Evolutionary conservation across 768 basidiomycete species (phyloP).

Genomic region (Lentinula raphanica): DNA sequence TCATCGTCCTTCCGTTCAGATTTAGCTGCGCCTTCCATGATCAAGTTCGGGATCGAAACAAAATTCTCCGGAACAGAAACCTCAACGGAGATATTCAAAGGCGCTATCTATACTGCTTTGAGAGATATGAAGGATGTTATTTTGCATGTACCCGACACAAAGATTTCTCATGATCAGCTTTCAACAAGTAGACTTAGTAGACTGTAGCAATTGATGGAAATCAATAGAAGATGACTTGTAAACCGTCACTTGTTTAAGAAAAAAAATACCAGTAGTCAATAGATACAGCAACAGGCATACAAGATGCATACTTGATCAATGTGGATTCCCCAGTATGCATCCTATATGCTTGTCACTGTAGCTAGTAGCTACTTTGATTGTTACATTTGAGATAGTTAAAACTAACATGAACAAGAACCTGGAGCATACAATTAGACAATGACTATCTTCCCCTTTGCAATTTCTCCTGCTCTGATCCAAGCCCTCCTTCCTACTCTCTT

Average conservation of each 20-base stretch:
- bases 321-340: background rate
- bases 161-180: background rate
- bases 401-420: too few relatives aligned
- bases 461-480: conserved; percentile 34
- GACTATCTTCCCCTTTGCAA: conserved; percentile 31
- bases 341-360: background rate
- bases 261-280: too few relatives aligned
- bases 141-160: background rate
- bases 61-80: conserved; percentile 69
- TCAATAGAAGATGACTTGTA: too few relatives aligned
- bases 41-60: conserved; percentile 94
- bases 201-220: too few relatives aligned
- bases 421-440: background rate
- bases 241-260: too few relatives aligned
- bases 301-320: background rate
- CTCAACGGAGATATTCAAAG: conserved; percentile 65
- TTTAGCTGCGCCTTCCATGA: conserved; percentile 65
- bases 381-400: too few relatives aligned
- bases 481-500: conserved; percentile 30
- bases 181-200: background rate
- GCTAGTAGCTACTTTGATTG: too few relatives aligned
- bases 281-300: too few relatives aligned
- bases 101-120: conserved; percentile 55
- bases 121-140: conserved; percentile 65
- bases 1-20: conserved; percentile 46